Base-by-base conservation (phyloP, 371 early-diverging fungal species). In the Rhizopus sp. region DNA sequence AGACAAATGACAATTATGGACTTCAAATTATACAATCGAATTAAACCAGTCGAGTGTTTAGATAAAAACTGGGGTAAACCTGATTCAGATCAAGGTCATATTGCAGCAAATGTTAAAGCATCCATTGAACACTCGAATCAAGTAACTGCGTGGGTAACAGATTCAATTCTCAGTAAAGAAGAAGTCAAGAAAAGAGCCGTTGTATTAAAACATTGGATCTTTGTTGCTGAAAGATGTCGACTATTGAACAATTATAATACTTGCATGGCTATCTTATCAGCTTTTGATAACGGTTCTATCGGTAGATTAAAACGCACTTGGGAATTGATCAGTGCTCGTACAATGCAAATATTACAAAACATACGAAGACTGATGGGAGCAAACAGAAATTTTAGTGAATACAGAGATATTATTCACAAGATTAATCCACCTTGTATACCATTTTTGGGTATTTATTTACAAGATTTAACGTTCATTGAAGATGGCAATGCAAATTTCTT, bases 401-500 rank as follows among this genome's bases (percentile, higher is more conserved):
- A 97, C 74, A 86, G 96, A 60, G 88, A 90, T 31, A 77, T 87
- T 34, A 79, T 97, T 33, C 92, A 90, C 60, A 80, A 83, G 3
- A 82, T 88, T 42, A 90, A 90, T 60, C 95, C 94, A 38, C 95
- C 97, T 0, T 93, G 94, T 63, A 88, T 97, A 6, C 97, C 97
- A 0, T 95, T 93, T 69, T 77, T 97, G 49, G 94, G 91, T 35
- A 80, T 88, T 39, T 93, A 91, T 62, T 74, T 95, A 15, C 93
- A 92, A 50, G 96, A 97, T 64, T 69, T 97, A 54, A 95, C 95
- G 3, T 94, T 95, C 68, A 89, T 96, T 50, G 93, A 96, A 55
- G 95, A 95, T 62, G 96, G 96, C 32, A 95, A 94, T 73, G 59
- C 85, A 0, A 71, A 84, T 40, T 63, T 61, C 33, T 48, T 87